A percentile compares a stretch with the other conserved stretches of the same genome.
Conservation (phyloP, 176 grass and related monocot genomes). For the Pontederia crassipes region DNA sequence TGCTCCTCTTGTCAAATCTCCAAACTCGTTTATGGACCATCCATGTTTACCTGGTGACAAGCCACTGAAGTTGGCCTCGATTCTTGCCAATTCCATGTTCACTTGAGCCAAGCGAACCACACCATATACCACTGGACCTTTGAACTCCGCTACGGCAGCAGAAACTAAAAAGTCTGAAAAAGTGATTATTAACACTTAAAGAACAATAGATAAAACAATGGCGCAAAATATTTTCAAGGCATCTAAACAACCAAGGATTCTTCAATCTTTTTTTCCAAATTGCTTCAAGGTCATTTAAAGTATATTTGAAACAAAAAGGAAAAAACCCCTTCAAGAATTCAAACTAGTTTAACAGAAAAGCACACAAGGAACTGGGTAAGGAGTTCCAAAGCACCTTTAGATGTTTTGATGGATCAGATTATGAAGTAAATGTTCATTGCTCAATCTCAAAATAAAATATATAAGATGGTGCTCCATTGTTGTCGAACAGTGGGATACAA, state of each 20-base stretch:
- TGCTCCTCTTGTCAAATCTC: conserved; percentile 81
- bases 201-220: not conserved
- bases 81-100: conserved; percentile 79
- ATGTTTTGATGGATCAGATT: too few relatives aligned
- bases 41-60: conserved; percentile 82
- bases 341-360: too few relatives aligned
- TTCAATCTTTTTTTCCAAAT: too few relatives aligned
- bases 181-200: not conserved
- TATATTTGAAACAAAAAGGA: too few relatives aligned
- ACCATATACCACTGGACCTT: conserved; percentile 73
- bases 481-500: too few relatives aligned
- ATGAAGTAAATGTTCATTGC: too few relatives aligned
- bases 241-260: not conserved
- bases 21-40: conserved; percentile 95
- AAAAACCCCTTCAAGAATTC: too few relatives aligned
- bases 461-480: too few relatives aligned
- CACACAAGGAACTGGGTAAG: too few relatives aligned
- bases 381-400: too few relatives aligned
- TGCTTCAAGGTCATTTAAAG: too few relatives aligned
- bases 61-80: conserved; percentile 92
- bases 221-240: not conserved
- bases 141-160: conserved; percentile 88
- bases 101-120: conserved; percentile 88
- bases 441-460: too few relatives aligned
- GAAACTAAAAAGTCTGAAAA: conserved; percentile 74